These are phyloP conservation scores for Erodium moschatum DNA, from an alignment of 441 rosid species.

Conservation along the genomic window DNA sequence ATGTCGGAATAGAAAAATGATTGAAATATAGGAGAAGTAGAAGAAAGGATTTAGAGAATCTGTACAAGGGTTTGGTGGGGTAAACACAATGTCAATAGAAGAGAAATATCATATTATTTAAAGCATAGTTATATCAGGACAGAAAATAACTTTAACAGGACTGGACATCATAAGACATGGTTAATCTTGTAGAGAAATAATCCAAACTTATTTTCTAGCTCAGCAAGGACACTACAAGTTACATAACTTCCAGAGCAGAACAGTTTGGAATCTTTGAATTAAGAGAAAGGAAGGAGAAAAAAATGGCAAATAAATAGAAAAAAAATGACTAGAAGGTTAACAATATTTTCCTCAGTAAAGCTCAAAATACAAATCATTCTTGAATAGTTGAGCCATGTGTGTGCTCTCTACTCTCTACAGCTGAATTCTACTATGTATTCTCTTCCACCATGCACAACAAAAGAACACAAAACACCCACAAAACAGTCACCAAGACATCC, in stretches of 20 bases:
- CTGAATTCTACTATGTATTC: neutral
- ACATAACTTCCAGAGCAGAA: neutral
- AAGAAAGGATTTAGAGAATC: neutral
- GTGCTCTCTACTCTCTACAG: neutral
- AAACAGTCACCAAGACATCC: neutral
- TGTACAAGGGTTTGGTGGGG: neutral
- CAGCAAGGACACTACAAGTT: neutral
- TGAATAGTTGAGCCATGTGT: neutral
- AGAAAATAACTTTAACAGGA: too few species aligned
- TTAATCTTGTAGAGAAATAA: neutral
- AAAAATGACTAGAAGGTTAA: too few species aligned
- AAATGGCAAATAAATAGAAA: too few species aligned
- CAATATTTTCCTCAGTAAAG: neutral
- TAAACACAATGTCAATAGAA: neutral
- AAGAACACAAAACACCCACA: neutral
- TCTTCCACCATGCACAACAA: neutral
- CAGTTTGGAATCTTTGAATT: neutral
- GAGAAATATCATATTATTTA: neutral
- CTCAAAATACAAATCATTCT: neutral
- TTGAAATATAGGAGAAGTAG: neutral
- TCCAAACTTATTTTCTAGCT: neutral
- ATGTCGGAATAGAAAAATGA: neutral
- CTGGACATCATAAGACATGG: too few species aligned
- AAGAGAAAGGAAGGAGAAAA: neutral
- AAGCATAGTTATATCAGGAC: neutral